These are phyloP conservation scores for Tetrapisispora phaffii DNA, from an alignment of 805 yeast genomes.

Conservation along the genomic window DNA sequence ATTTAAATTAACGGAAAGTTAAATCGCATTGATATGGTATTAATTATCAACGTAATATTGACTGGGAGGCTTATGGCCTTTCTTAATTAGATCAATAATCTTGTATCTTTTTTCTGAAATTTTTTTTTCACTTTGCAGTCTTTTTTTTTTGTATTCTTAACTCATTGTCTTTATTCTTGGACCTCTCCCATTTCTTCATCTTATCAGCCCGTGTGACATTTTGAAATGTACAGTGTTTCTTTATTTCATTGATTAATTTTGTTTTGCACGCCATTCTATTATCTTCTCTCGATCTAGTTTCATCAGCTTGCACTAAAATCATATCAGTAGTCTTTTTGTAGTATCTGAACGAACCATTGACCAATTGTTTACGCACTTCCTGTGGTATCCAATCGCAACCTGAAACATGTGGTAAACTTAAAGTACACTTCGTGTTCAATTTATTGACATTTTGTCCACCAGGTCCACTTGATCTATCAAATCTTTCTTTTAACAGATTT, in stretches of 20 bases:
- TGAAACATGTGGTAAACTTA: conserved; percentile 41
- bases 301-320: conserved; percentile 51
- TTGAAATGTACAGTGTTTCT: conserved; percentile 36
- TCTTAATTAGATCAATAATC: neutral
- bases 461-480: conserved; percentile 61
- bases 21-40: neutral
- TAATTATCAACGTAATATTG: neutral
- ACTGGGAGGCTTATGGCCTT: neutral
- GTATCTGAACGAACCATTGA: conserved; percentile 37
- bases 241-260: conserved; percentile 49
- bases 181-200: conserved; percentile 41
- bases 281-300: conserved; percentile 44
- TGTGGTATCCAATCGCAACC: conserved; percentile 51
- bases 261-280: conserved; percentile 50
- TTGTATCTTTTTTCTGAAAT: conserved; percentile 20
- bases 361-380: conserved; percentile 37
- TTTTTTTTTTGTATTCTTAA: conserved; percentile 31
- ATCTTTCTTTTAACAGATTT: conserved; percentile 15
- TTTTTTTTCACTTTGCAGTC: conserved; percentile 32
- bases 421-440: conserved; percentile 49
- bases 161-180: conserved; percentile 28
- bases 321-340: conserved; percentile 44
- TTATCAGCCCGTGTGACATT: conserved; percentile 40
- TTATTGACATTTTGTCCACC: conserved; percentile 87
- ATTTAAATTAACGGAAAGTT: neutral